These are phyloP conservation scores for Hypoxylon trugodes DNA, from an alignment of 495 filamentous ascomycete species.

Conservation along the genomic window DNA sequence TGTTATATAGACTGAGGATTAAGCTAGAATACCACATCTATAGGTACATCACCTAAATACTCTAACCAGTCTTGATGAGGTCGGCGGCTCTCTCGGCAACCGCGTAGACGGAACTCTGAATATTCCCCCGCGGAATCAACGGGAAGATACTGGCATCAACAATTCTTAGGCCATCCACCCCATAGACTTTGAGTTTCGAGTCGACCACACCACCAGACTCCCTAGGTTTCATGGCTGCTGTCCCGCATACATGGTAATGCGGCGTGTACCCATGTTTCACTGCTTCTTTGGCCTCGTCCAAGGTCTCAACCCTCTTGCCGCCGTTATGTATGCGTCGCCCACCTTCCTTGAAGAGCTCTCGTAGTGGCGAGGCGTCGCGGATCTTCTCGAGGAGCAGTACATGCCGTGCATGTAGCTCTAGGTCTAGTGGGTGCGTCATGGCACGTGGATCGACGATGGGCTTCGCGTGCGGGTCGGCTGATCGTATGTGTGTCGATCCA, in stretches of 20 bases:
- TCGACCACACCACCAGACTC: conserved; percentile 24
- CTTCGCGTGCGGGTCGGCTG: background rate
- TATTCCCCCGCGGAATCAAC: conserved; percentile 52
- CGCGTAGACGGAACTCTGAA: conserved; percentile 59
- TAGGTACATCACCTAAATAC: too few relatives aligned
- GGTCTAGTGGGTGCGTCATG: conserved; percentile 7
- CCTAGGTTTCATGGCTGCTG: conserved; percentile 13
- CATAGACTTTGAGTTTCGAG: conserved; percentile 9
- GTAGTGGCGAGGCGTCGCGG: conserved; percentile 6
- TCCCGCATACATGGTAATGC: conserved; percentile 12
- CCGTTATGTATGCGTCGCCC: conserved; percentile 8
- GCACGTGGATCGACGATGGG: conserved; percentile 3
- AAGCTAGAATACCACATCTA: too few relatives aligned
- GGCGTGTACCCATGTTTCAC: conserved; percentile 8
- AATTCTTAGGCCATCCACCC: conserved; percentile 44
- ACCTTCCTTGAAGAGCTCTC: conserved; percentile 8
- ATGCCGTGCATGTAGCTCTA: conserved; percentile 10
- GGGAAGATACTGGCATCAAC: conserved; percentile 63
- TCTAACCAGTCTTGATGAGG: background rate
- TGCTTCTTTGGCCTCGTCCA: conserved; percentile 3
- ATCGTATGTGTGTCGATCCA: conserved; percentile 6
- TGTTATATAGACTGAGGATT: too few relatives aligned
- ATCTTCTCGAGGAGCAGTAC: conserved; percentile 8
- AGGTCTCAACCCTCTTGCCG: conserved; percentile 6
- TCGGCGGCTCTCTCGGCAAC: conserved; percentile 60